Conservation (phyloP, 495 filamentous ascomycete species). For the Hypomontagnella monticulosa region DNA sequence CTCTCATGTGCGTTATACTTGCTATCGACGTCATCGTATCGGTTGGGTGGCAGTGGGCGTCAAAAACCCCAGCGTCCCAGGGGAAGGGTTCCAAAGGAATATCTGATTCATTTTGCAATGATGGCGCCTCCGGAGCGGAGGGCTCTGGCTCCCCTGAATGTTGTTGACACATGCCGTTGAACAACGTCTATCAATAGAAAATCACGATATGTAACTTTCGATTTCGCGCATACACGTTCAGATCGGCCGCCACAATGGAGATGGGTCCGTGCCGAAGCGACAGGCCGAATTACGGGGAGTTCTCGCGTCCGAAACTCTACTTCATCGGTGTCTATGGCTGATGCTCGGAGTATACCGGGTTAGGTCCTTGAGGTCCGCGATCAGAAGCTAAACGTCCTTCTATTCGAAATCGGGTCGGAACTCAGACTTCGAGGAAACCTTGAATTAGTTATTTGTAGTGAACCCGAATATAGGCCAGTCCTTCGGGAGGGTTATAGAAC, state of each 20-base stretch:
- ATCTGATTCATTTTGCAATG: constrained; percentile 20
- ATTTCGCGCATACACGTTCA: neutral
- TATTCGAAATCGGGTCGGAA: neutral
- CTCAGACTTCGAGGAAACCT: neutral
- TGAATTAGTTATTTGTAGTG: neutral
- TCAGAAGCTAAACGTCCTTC: neutral
- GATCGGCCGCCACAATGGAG: too few species aligned
- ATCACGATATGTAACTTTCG: too few species aligned
- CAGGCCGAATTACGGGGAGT: too few species aligned
- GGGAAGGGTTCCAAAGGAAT: constrained; percentile 62
- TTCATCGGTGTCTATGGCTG: too few species aligned
- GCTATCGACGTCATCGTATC: constrained; percentile 83
- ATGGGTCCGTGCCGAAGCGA: too few species aligned
- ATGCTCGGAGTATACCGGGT: neutral
- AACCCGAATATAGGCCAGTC: neutral
- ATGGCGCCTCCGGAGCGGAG: constrained; percentile 1
- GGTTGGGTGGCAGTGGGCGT: constrained; percentile 98
- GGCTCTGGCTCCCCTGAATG: constrained; percentile 19
- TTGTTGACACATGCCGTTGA: constrained; percentile 32
- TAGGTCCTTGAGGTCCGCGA: neutral
- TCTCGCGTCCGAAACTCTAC: too few species aligned
- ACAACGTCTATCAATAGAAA: neutral
- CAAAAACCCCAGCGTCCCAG: constrained; percentile 86
- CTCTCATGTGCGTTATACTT: constrained; percentile 78
- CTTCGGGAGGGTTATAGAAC: neutral